phyloP scores from a whole-genome alignment of 2,329 filamentous ascomycete genomes.

The Zelopaecilomyces penicillatus region DNA sequence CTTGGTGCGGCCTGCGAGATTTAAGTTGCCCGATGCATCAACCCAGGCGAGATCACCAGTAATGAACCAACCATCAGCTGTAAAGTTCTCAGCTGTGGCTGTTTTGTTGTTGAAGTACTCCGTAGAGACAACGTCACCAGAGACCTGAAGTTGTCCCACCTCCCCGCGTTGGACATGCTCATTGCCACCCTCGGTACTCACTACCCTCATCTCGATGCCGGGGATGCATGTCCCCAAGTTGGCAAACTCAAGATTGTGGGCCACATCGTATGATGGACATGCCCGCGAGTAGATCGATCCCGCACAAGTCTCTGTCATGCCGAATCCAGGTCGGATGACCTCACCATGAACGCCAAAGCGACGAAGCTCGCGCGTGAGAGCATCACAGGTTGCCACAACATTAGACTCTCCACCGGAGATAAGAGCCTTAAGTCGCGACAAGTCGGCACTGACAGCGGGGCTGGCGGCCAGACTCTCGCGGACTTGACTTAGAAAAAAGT shows the following conservation, averaged over 20 bases:
- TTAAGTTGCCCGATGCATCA: constrained; percentile 25
- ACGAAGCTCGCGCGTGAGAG: constrained; percentile 15
- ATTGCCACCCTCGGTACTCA: no score
- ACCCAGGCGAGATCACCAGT: constrained; percentile 31
- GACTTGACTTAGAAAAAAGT: no score
- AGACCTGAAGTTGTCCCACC: constrained; percentile 44
- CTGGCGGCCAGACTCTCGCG: no score
- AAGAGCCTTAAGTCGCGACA: no score
- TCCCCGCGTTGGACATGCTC: no score
- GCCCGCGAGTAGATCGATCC: constrained; percentile 37
- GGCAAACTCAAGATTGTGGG: no score
- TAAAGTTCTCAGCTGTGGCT: constrained; percentile 49
- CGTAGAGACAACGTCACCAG: constrained; percentile 52
- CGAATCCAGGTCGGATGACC: constrained; percentile 33
- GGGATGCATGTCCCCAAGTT: no score
- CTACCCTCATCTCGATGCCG: no score
- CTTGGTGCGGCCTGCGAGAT: constrained; percentile 30
- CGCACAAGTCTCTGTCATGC: constrained; percentile 47
- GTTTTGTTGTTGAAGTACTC: constrained; percentile 53
- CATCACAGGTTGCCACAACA: no score
- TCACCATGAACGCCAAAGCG: constrained; percentile 22
- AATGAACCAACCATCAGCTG: constrained; percentile 36
- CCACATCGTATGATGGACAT: no score
- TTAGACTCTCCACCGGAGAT: no score
- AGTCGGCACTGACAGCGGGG: no score